Evolutionary conservation across 768 basidiomycete species (phyloP), one percentile per base, ranked within the genome.

Genomic region (Amanita jacksonii): DNA sequence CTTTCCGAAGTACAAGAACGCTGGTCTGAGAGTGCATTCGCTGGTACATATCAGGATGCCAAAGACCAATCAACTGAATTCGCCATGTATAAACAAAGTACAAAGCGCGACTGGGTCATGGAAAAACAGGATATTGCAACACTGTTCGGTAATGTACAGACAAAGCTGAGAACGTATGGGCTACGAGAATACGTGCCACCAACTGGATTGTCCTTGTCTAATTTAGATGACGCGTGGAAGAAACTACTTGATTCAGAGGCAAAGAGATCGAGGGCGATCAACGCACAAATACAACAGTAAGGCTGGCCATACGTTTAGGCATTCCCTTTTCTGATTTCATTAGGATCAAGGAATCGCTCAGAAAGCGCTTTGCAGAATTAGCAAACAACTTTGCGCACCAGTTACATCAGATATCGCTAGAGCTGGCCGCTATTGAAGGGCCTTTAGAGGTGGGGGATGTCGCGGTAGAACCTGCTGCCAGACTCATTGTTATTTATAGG

Each of bases 111-210:
- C 1, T 96, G 91, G 89, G 87, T 91, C 8, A 81, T 78, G 6
- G 93, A 98, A 62, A 78, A 83, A 56, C 85, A 90, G 57, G 92
- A 93, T 47, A 66, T 96, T 8, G 77, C 80, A 7, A 87, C 85
- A 1, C 72, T 97, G 10, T 88, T 97, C 51, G 82, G 86, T 3
- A 94, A 96, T 55, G 81, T 99, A 22, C 88, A 92, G 60, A 94
- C 90, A 1, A 97, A 98, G 62, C 66, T 98, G 45, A 76, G 73
- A 61, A 98, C 93, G 18, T 98, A 98, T 65, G 79, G 82, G 8
- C 58, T 99, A 52, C 70, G 79, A 47, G 79, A 87, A 54, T 98
- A 93, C 60, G 70, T 81, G 18, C 92, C 96, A 9, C 77, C 81
- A 2, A 57, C 62, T 3, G 91, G 87, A 2, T 63, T 91, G 15